These are phyloP conservation scores for Didymellaceae sp. DNA, from an alignment of 2,329 filamentous ascomycete species.

Conservation along the genomic window DNA sequence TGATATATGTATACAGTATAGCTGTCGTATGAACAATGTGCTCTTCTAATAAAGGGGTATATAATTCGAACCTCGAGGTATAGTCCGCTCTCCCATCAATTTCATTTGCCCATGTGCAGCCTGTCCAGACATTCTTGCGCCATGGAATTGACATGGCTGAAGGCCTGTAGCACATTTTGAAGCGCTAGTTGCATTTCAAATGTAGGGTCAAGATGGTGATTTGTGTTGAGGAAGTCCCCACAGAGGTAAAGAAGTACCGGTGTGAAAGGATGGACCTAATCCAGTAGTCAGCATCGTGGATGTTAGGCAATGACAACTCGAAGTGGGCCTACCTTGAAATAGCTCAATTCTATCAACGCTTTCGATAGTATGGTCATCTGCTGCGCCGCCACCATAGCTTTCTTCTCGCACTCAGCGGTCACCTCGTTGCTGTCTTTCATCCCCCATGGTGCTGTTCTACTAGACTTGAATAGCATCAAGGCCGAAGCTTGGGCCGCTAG, in stretches of 20 bases:
- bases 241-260: conserved; percentile 7
- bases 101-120: background rate
- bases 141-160: conserved; percentile 3
- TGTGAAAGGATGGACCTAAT: conserved; percentile 6
- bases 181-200: conserved; percentile 4
- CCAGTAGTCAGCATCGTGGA: background rate
- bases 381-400: conserved; percentile 3
- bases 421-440: background rate
- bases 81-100: too few species aligned
- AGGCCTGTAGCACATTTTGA: background rate
- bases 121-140: conserved; percentile 6
- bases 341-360: conserved; percentile 5
- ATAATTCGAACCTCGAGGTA: too few species aligned
- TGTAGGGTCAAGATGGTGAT: background rate
- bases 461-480: conserved; percentile 1
- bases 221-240: background rate
- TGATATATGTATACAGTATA: too few species aligned
- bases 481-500: conserved; percentile 2
- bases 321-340: conserved; percentile 3
- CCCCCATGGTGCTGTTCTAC: conserved; percentile 7
- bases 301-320: background rate
- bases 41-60: too few species aligned
- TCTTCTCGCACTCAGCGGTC: background rate
- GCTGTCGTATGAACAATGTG: background rate
- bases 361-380: conserved; percentile 4